phyloP scores from a whole-genome alignment of 108 stramenopile species.

The Nitzschia putrida region DNA sequence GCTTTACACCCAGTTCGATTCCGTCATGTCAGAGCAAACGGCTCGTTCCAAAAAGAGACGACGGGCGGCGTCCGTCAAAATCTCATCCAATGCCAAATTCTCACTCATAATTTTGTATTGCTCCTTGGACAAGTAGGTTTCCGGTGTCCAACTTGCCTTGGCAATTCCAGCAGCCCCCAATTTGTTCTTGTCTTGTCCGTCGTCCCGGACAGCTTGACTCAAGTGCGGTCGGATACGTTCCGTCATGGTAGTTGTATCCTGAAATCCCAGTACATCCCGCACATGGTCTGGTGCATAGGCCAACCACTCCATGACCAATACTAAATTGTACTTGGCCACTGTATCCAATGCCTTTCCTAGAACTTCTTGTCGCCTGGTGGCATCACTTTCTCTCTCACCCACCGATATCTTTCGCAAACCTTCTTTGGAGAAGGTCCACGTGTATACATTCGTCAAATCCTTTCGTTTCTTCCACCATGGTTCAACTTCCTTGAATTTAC shows the following conservation, averaged over 20 bases:
- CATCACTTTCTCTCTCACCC: conserved; percentile 8
- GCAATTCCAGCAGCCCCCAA: conserved; percentile 71
- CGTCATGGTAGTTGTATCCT: conserved; percentile 61
- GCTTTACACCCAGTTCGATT: background rate
- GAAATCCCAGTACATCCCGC: conserved; percentile 64
- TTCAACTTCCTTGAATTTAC: conserved; percentile 61
- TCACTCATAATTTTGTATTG: conserved; percentile 75
- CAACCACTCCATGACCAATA: conserved; percentile 79
- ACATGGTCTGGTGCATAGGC: conserved; percentile 71
- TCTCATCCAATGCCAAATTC: conserved; percentile 78
- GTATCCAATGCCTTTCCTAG: conserved; percentile 67
- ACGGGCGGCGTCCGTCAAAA: conserved; percentile 75
- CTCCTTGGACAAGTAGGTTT: conserved; percentile 57
- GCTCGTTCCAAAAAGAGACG: conserved; percentile 79
- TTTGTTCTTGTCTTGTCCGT: conserved; percentile 73
- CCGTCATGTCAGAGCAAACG: conserved; percentile 56
- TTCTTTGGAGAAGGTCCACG: conserved; percentile 66
- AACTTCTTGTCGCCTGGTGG: conserved; percentile 37
- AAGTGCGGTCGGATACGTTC: conserved; percentile 76
- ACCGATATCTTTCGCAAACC: conserved; percentile 29
- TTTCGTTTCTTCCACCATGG: conserved; percentile 65
- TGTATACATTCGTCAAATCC: conserved; percentile 79
- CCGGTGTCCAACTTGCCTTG: conserved; percentile 74
- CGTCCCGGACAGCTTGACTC: conserved; percentile 60
- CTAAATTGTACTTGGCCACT: conserved; percentile 70